These are phyloP conservation scores for Middelhovenomyces tepae DNA, from an alignment of 805 yeast genomes.

Conservation along the genomic window DNA sequence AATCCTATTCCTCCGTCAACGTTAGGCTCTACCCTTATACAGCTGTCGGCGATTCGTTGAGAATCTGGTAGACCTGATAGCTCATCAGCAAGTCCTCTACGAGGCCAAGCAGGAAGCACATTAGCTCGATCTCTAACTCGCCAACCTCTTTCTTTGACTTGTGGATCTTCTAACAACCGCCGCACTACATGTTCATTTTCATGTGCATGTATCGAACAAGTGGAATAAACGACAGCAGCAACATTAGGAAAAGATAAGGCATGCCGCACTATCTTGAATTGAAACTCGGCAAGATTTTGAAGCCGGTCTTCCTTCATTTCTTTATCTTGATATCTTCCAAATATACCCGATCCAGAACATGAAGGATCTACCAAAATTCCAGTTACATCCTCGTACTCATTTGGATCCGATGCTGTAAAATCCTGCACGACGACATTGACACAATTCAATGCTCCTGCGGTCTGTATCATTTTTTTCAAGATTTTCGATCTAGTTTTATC, in stretches of 20 bases:
- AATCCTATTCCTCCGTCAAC: slow-evolving; percentile 98
- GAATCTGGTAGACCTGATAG: slow-evolving; percentile 36
- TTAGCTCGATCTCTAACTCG: slow-evolving; percentile 43
- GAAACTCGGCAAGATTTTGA: slow-evolving; percentile 73
- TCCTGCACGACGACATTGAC: slow-evolving; percentile 43
- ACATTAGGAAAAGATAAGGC: slow-evolving; percentile 76
- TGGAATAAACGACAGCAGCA: slow-evolving; percentile 75
- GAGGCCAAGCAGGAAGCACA: slow-evolving; percentile 79
- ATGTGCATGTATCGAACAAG: slow-evolving; percentile 89
- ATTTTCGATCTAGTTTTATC: slow-evolving; percentile 64
- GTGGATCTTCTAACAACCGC: slow-evolving; percentile 58
- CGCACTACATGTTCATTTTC: slow-evolving; percentile 92
- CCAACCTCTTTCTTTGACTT: slow-evolving; percentile 70
- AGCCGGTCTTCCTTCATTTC: slow-evolving; percentile 39
- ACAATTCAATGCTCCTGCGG: slow-evolving; percentile 55
- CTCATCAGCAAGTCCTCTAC: slow-evolving; percentile 72
- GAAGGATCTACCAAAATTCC: slow-evolving; percentile 93
- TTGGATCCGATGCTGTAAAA: slow-evolving; percentile 53
- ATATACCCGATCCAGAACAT: slow-evolving; percentile 96
- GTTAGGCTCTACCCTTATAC: slow-evolving; percentile 76
- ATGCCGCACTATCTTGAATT: slow-evolving; percentile 78
- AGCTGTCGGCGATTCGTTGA: slow-evolving; percentile 64
- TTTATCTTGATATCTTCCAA: slow-evolving; percentile 50
- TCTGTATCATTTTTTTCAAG: slow-evolving; percentile 65
- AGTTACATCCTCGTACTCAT: slow-evolving; percentile 53